Conservation (phyloP, 1,139 yeast genomes). For the Saccharomyces uvarum region DNA sequence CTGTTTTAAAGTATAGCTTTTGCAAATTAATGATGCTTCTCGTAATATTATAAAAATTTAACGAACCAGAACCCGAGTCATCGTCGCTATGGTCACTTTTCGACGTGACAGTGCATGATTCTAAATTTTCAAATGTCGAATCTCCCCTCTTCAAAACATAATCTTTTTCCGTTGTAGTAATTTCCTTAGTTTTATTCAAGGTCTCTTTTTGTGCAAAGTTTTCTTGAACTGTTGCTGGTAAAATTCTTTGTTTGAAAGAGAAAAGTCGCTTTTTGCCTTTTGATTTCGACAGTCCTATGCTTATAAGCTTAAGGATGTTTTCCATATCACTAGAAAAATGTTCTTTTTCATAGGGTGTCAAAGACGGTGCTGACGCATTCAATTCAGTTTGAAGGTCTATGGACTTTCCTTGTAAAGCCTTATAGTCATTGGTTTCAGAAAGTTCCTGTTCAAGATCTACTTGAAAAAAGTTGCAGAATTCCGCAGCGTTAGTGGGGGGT, state of each 20-base stretch:
- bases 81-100: background rate
- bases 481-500: background rate
- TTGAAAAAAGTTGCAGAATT: background rate
- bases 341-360: constrained; percentile 19
- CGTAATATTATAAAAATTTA: constrained; percentile 11
- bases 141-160: constrained; percentile 1
- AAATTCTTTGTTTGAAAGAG: background rate
- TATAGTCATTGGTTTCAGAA: constrained; percentile 5
- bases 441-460: background rate
- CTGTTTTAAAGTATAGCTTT: constrained; percentile 13
- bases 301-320: constrained; percentile 11
- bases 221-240: background rate
- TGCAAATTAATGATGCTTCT: constrained; percentile 9
- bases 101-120: constrained; percentile 6
- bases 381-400: constrained; percentile 11
- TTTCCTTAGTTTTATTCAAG: background rate
- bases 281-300: constrained; percentile 2
- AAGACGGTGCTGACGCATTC: constrained; percentile 8
- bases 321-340: constrained; percentile 13
- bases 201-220: background rate
- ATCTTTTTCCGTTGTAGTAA: background rate
- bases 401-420: constrained; percentile 1
- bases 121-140: constrained; percentile 7
- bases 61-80: constrained; percentile 10
- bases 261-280: background rate